phyloP scores from a whole-genome alignment of 345 rosid species.

The Hypericum androsaemum region DNA sequence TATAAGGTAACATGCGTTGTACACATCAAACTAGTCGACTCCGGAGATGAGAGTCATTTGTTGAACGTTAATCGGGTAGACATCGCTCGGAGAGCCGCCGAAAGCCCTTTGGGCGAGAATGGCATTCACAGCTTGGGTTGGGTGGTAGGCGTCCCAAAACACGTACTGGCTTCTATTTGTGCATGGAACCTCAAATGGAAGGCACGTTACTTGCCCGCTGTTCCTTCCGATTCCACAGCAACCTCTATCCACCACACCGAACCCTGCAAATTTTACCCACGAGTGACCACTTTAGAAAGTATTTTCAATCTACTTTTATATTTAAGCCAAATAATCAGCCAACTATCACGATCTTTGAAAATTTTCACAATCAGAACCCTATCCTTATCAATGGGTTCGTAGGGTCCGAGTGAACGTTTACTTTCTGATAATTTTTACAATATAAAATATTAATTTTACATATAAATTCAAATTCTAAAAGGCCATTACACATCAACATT shows the following conservation, averaged over 20 bases:
- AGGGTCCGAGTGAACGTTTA: too few relatives aligned
- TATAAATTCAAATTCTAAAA: too few relatives aligned
- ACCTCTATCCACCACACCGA: constrained; percentile 39
- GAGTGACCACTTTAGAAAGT: too few relatives aligned
- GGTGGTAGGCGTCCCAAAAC: constrained; percentile 70
- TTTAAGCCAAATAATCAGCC: not conserved
- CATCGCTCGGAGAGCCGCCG: constrained; percentile 32
- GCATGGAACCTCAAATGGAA: constrained; percentile 49
- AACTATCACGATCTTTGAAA: too few relatives aligned
- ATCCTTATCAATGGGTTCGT: too few relatives aligned
- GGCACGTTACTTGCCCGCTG: constrained; percentile 49
- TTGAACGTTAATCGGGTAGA: constrained; percentile 66
- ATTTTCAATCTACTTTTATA: not conserved
- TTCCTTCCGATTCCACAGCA: constrained; percentile 69
- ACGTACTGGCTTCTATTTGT: constrained; percentile 37
- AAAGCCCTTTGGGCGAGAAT: constrained; percentile 40
- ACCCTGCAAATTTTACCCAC: constrained; percentile 33
- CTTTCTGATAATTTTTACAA: too few relatives aligned
- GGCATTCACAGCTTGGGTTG: constrained; percentile 51
- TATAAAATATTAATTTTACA: too few relatives aligned
- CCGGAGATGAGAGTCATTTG: constrained; percentile 45
- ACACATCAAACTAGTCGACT: not conserved
- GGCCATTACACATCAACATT: too few relatives aligned
- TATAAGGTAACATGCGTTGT: too few relatives aligned
- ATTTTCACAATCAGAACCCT: too few relatives aligned